Evolutionary conservation across 768 basidiomycete species (phyloP).

Genomic region (Pleurotus salmoneostramineus): DNA sequence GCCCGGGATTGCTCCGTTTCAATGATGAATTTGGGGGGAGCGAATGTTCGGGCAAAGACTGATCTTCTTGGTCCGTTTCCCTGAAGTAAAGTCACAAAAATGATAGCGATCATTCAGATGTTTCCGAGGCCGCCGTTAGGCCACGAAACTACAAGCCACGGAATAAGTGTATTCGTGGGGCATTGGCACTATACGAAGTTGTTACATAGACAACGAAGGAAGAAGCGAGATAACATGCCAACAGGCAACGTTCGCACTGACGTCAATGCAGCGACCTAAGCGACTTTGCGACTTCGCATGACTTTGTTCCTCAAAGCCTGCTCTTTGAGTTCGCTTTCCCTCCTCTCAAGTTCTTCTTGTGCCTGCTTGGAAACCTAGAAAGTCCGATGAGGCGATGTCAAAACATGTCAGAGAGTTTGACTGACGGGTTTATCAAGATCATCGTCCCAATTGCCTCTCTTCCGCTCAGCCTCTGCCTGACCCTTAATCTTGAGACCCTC

Average conservation of each 20-base stretch:
- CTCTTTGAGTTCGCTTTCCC: conserved; percentile 82
- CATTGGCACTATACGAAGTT: no score
- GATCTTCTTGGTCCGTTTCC: not conserved
- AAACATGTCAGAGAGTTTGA: conserved; percentile 10
- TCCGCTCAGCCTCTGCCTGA: conserved; percentile 53
- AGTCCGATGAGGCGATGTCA: not conserved
- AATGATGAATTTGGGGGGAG: not conserved
- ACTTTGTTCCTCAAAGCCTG: conserved; percentile 82
- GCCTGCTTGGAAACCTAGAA: conserved; percentile 15
- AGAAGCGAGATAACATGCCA: not conserved
- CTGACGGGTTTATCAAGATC: conserved; percentile 22
- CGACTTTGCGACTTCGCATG: conserved; percentile 56
- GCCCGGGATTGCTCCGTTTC: conserved; percentile 6
- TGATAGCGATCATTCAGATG: not conserved
- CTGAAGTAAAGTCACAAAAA: not conserved
- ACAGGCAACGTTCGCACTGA: not conserved
- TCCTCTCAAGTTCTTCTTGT: conserved; percentile 51
- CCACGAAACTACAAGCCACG: no score
- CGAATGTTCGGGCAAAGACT: not conserved
- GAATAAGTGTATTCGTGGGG: no score
- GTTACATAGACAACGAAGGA: not conserved
- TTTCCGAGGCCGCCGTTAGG: no score
- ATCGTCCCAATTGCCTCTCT: conserved; percentile 52
- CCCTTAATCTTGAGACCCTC: conserved; percentile 76
- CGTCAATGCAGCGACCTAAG: not conserved